Conservation (phyloP, 352 stramenopile species). For the Phytophthora rubi region DNA sequence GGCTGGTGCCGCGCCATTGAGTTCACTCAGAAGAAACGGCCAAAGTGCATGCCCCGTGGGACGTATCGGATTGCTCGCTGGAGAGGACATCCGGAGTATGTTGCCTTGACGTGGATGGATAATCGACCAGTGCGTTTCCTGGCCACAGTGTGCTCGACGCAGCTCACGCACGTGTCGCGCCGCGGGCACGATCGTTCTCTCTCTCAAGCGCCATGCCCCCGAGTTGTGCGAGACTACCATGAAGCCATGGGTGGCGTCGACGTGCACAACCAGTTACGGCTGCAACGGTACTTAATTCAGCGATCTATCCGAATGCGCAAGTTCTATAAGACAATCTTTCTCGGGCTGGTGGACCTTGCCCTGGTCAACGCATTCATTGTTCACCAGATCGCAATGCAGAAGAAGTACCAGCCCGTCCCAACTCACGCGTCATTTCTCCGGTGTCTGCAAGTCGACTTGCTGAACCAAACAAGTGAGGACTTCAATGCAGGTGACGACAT, state of each 20-base stretch:
- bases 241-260: neutral
- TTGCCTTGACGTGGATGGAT: neutral
- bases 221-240: slow-evolving; percentile 8
- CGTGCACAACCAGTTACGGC: neutral
- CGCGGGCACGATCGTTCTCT: neutral
- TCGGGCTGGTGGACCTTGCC: slow-evolving; percentile 31
- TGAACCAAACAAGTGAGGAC: slow-evolving; percentile 18
- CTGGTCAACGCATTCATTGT: slow-evolving; percentile 32
- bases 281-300: neutral
- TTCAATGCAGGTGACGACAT: slow-evolving; percentile 8
- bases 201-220: neutral
- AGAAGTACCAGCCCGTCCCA: neutral
- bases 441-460: slow-evolving; percentile 5
- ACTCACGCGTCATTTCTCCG: slow-evolving; percentile 4
- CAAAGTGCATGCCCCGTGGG: neutral
- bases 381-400: slow-evolving; percentile 12
- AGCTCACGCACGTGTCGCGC: neutral
- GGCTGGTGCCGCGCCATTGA: neutral
- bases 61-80: neutral
- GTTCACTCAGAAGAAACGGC: neutral
- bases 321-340: slow-evolving; percentile 36
- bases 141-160: slow-evolving; percentile 4
- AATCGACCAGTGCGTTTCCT: slow-evolving; percentile 2
- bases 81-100: neutral
- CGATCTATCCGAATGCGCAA: slow-evolving; percentile 8